Evolutionary conservation across 2,329 filamentous ascomycete species (phyloP), one percentile per base, ranked within the genome.

Genomic region (Curvularia verruculosa): DNA sequence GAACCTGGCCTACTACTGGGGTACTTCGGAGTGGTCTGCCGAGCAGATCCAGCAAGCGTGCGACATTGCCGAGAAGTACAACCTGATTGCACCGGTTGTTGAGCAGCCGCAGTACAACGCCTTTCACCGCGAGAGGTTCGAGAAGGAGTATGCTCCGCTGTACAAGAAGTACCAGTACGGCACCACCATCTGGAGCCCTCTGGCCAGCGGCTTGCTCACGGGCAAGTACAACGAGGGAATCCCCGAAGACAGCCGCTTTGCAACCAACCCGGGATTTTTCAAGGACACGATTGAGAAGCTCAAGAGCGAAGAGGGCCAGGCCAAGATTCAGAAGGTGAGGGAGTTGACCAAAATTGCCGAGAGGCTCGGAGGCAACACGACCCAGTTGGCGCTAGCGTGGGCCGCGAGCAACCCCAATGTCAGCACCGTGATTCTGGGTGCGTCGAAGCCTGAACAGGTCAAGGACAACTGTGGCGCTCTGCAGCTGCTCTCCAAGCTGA

Each of bases 171-270:
- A 81, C 78, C 75, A 82, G 59, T 84, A 84, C 66, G 85, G 85
- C 45, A 85, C 84, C 86, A 9, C 52, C 13, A 57, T 58, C 21
- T 85, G 82, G 81, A 80, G 77, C 21, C 83, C 85, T 19, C 78
- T 87, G 8, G 83, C 81, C 45, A 82, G 79, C 28, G 85, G 85
- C 55, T 74, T 87, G 37, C 72, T 88, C 52, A 87, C 83, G 7
- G 85, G 85, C 67, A 88, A 87, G 76, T 87, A 88, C 80, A 86
- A 87, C 73, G 80, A 86, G 60, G 85, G 84, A 52, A 84, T 87
- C 52, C 84, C 85, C 15, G 81, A 84, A 65, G 84, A 82, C 67
- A 87, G 84, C 37, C 84, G 86, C 34, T 86, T 86, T 65, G 83
- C 83, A 52, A 83, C 79, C 63, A 84, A 85, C 75, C 80, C 82